Conservation (phyloP, 306 rosid species). For the apple (Malus domestica) region DNA sequence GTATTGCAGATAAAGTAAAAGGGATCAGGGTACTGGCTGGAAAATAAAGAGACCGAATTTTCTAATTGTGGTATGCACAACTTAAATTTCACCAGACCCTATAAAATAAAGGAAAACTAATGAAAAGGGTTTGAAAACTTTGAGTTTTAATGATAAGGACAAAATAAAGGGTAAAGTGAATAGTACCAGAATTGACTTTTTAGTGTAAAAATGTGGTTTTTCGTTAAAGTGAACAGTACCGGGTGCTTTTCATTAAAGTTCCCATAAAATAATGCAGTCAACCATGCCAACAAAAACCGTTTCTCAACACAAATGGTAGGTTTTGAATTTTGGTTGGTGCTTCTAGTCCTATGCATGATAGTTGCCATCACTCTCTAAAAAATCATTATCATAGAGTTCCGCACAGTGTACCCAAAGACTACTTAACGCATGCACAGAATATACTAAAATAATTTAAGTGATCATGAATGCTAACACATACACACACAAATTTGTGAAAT, state of each 20-base stretch:
- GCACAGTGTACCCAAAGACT: background rate
- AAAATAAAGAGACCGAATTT: background rate
- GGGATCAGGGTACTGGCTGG: background rate
- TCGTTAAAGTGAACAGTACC: no score
- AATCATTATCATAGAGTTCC: background rate
- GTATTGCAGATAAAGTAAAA: slow-evolving; percentile 5
- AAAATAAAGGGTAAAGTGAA: no score
- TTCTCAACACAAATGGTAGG: background rate
- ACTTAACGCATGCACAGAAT: background rate
- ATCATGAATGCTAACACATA: background rate
- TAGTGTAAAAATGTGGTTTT: no score
- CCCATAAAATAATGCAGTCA: background rate
- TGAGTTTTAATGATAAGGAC: no score
- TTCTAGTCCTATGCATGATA: background rate
- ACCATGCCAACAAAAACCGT: background rate
- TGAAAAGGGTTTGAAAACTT: no score
- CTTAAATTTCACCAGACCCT: background rate
- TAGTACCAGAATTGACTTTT: no score
- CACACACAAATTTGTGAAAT: slow-evolving; percentile 4
- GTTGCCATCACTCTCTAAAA: background rate
- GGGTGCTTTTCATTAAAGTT: no score
- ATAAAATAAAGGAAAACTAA: background rate
- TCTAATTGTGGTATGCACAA: background rate
- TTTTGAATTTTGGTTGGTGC: background rate
- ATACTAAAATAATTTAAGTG: background rate